A percentile compares a stretch with the other conserved stretches of the same genome.
These are phyloP conservation scores for Termitomyces sp. DNA, from an alignment of 768 basidiomycete genomes.

Conservation along the genomic window DNA sequence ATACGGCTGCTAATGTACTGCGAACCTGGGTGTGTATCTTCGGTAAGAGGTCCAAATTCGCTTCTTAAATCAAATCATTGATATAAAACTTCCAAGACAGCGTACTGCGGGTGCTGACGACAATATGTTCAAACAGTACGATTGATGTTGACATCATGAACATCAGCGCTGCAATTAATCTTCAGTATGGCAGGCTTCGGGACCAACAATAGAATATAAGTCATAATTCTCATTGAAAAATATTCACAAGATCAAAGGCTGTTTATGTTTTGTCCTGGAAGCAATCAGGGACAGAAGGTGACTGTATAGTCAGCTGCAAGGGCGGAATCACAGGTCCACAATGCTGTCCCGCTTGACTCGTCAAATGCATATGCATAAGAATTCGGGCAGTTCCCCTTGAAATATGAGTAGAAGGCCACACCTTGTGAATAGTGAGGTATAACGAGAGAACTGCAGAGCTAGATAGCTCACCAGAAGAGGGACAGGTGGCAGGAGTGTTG, in stretches of 20 bases:
- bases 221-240: not conserved
- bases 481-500: conserved; percentile 29
- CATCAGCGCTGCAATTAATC: too few relatives aligned
- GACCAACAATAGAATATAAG: not conserved
- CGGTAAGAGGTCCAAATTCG: not conserved
- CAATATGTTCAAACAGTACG: too few relatives aligned
- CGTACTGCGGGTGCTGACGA: too few relatives aligned
- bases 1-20: too few relatives aligned
- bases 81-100: not conserved
- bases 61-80: not conserved
- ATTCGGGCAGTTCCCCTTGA: conserved; percentile 21
- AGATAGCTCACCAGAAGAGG: conserved; percentile 20
- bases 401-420: conserved; percentile 20
- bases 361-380: conserved; percentile 45
- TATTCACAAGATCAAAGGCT: not conserved
- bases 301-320: conserved; percentile 25
- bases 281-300: conserved; percentile 20
- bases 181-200: not conserved
- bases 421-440: conserved; percentile 9
- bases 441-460: conserved; percentile 4
- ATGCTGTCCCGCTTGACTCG: conserved; percentile 38
- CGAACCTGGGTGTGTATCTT: too few relatives aligned
- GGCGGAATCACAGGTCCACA: conserved; percentile 32
- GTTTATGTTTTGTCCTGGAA: too few relatives aligned
- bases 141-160: too few relatives aligned